Evolutionary conservation across 768 basidiomycete species (phyloP).

Genomic region (Cystobasidium ongulense): DNA sequence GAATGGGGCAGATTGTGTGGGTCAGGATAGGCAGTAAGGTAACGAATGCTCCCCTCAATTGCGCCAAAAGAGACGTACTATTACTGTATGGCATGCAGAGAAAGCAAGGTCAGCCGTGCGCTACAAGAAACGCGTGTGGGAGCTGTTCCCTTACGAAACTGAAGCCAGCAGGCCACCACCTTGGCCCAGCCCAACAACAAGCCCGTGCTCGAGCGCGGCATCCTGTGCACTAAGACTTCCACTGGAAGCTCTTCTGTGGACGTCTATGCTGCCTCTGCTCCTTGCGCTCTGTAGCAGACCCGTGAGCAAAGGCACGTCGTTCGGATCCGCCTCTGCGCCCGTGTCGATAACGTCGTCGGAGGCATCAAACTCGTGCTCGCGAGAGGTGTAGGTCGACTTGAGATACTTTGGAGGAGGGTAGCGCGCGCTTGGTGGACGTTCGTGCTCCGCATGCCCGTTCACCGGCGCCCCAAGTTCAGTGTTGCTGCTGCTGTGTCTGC

Average conservation of each 20-base stretch:
- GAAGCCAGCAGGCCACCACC: slow-evolving; percentile 13
- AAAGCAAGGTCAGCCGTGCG: background rate
- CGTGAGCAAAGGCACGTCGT: slow-evolving; percentile 34
- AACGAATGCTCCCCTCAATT: too few relatives aligned
- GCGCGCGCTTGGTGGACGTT: background rate
- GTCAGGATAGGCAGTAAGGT: background rate
- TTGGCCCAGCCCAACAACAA: slow-evolving; percentile 55
- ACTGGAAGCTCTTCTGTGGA: slow-evolving; percentile 27
- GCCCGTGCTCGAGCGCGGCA: slow-evolving; percentile 60
- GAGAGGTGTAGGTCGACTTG: slow-evolving; percentile 27
- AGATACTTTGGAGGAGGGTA: slow-evolving; percentile 20
- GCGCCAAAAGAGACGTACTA: background rate
- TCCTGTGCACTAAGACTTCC: slow-evolving; percentile 41
- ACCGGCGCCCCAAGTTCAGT: background rate
- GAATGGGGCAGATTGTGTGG: background rate
- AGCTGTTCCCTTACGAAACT: background rate
- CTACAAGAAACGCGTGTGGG: background rate
- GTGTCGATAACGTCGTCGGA: slow-evolving; percentile 70
- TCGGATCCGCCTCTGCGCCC: slow-evolving; percentile 40
- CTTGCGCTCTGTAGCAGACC: slow-evolving; percentile 31
- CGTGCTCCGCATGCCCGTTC: background rate
- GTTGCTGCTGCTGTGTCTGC: background rate
- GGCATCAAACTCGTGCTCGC: slow-evolving; percentile 55
- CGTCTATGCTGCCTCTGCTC: slow-evolving; percentile 50
- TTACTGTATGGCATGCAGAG: background rate